These are phyloP conservation scores for Balakata baccata DNA, from an alignment of 345 rosid species.

Conservation along the genomic window DNA sequence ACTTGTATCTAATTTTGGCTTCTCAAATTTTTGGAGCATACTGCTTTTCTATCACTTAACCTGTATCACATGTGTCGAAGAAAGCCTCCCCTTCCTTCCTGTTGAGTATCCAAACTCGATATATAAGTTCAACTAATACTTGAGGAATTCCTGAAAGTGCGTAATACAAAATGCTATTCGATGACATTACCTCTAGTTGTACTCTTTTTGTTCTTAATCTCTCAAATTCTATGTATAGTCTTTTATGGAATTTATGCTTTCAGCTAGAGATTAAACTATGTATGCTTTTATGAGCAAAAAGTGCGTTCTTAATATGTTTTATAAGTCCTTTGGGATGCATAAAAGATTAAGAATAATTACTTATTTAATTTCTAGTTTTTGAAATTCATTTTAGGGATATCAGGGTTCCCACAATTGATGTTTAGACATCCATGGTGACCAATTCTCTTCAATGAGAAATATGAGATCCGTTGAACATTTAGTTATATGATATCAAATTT, in stretches of 20 bases:
- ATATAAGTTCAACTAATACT: background rate
- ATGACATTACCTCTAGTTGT: background rate
- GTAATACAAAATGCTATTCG: background rate
- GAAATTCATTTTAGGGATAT: background rate
- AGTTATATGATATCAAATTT: background rate
- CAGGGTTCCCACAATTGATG: background rate
- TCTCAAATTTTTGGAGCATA: background rate
- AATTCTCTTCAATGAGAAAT: background rate
- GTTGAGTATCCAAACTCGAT: background rate
- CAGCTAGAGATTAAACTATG: background rate
- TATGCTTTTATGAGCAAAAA: background rate
- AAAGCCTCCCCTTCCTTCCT: background rate
- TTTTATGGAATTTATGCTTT: background rate
- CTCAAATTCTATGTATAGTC: background rate
- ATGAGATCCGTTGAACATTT: background rate
- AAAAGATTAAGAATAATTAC: background rate
- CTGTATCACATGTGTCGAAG: background rate
- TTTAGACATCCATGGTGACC: background rate
- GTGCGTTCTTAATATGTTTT: background rate
- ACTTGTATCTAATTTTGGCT: background rate
- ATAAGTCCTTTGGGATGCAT: background rate
- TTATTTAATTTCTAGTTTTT: background rate
- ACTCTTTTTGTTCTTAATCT: background rate
- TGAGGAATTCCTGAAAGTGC: background rate
- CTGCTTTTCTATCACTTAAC: background rate